Evolutionary conservation across 2,329 filamentous ascomycete genomes (phyloP), one percentile per base, ranked within the genome.

Genomic region (Phialophora verrucosa): DNA sequence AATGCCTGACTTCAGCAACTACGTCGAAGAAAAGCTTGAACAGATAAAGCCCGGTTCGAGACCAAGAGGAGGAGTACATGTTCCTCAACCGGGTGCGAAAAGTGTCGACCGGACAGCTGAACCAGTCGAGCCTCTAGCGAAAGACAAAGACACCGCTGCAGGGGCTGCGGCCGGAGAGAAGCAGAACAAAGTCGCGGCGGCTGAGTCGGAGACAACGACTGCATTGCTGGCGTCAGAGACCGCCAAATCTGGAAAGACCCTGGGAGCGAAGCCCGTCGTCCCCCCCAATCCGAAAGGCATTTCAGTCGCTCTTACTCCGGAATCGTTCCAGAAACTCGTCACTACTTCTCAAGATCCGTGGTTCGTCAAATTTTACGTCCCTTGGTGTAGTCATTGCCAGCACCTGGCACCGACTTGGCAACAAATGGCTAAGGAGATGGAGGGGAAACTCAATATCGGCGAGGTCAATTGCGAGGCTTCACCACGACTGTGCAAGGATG

Each of bases 361-460:
- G 95, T 97, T 99, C 76, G 88, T 99, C 83, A 99, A 99, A 79
- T 98, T 99, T 77, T 98, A 97, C 77, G 93, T 92, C 20, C 96
- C 95, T 5, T 98, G 94, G 95, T 99, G 95, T 78, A 88, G 89
- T 72, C 95, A 99, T 79, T 99, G 96, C 79, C 91, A 97, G 80
- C 91, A 91, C 44, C 88, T 99, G 85, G 92, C 91, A 42, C 91
- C 95, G 2, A 93, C 88, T 70, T 99, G 95, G 95, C 83, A 88
- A 68, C 91, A 94, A 74, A 87, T 99, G 79, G 91, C 91, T 53
- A 93, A 93, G 76, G 92, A 94, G 75, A 95, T 97, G 91, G 88
- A 93, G 78, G 91, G 90, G 51, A 89, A 87, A 70, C 87, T 99
- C 66, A 97, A 98, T 75, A 84, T 99, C 74, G 95, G 94, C 66